Conservation (phyloP, 139 green algal genomes). For the Pycnococcus provasolii region DNA sequence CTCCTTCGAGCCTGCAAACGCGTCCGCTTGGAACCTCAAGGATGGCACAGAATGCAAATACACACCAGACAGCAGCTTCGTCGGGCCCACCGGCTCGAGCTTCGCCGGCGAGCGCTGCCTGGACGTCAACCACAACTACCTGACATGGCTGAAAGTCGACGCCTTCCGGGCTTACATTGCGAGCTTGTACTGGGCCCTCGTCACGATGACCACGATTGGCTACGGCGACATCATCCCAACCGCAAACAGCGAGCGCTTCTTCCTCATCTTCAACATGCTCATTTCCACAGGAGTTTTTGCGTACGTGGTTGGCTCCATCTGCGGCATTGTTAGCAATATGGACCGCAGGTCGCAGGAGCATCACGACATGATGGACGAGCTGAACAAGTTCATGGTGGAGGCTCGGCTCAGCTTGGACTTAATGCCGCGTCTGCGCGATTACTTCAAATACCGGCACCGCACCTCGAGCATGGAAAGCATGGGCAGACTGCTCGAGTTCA, state of each 20-base stretch:
- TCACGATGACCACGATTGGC: constrained; percentile 26
- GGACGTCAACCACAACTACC: no score
- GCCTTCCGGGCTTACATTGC: constrained; percentile 1
- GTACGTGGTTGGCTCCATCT: constrained; percentile 26
- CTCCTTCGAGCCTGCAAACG: no score
- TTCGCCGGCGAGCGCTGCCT: no score
- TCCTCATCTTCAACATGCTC: constrained; percentile 28
- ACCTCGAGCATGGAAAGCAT: no score
- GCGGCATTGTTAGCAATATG: constrained; percentile 22
- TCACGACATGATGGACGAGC: constrained; percentile 25
- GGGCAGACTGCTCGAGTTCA: no score
- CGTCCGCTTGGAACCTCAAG: no score
- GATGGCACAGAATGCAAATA: background rate
- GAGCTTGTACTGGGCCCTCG: constrained; percentile 19
- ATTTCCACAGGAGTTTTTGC: constrained; percentile 21
- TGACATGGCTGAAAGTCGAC: background rate
- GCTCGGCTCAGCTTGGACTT: no score
- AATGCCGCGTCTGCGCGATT: no score
- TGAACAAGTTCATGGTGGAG: constrained; percentile 22
- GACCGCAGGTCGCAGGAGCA: constrained; percentile 15
- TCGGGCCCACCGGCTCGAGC: no score
- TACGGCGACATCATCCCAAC: constrained; percentile 30
- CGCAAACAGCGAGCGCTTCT: constrained; percentile 18
- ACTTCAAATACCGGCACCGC: no score
- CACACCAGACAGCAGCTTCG: no score